Percentiles rank a stretch among this genome's conserved stretches.
Conservation (phyloP, 768 basidiomycete species). For the Lactarius indigo region DNA sequence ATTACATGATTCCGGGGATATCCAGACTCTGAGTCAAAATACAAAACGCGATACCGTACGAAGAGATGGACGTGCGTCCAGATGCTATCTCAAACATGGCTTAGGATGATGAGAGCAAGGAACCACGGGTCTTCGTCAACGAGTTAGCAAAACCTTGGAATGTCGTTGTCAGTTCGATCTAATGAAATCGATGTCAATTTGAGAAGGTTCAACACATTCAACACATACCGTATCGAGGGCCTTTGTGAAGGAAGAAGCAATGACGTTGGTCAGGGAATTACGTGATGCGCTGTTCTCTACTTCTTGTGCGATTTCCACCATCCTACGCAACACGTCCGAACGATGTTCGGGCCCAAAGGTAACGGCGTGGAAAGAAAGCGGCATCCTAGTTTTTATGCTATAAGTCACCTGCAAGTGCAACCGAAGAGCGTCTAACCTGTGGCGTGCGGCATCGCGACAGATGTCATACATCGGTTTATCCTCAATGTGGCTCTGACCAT, state of each 20-base stretch:
- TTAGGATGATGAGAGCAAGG: constrained; percentile 34
- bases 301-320: constrained; percentile 49
- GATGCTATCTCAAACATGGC: neutral
- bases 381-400: constrained; percentile 36
- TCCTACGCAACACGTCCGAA: constrained; percentile 37
- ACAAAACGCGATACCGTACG: neutral
- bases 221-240: constrained; percentile 48
- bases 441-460: constrained; percentile 40
- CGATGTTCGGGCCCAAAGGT: constrained; percentile 43
- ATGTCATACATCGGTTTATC: constrained; percentile 41
- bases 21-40: neutral
- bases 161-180: constrained; percentile 53
- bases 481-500: constrained; percentile 44
- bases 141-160: constrained; percentile 57
- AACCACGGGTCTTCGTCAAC: constrained; percentile 49
- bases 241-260: constrained; percentile 45
- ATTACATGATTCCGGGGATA: too few species aligned
- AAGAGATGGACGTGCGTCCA: neutral
- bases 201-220: neutral
- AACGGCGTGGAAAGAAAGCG: constrained; percentile 54
- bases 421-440: constrained; percentile 36
- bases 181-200: neutral
- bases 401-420: neutral
- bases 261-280: constrained; percentile 32
- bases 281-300: constrained; percentile 42